Evolutionary conservation across 2,329 filamentous ascomycete species (phyloP), one percentile per base, ranked within the genome.

Genomic region (Aspergillus uvarum): DNA sequence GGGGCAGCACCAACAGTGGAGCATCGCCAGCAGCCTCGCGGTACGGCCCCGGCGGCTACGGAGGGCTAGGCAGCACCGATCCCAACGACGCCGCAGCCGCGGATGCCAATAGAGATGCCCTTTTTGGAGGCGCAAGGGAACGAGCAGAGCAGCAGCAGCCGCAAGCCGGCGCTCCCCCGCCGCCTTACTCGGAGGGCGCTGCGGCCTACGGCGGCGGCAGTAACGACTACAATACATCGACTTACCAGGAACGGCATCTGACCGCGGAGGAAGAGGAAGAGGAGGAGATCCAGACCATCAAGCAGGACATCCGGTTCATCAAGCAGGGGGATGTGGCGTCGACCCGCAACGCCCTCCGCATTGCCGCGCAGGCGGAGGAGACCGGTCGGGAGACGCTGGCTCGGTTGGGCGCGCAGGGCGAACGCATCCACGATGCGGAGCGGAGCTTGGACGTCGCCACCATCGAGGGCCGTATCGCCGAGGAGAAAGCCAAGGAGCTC

Each of bases 211-310:
- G 70, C 49, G 72, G 68, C 38, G 69, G 66, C 35, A 75, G 71
- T 63, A 72, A 68, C 54, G 75, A 76, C 53, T 75, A 74, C 62
- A 72, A 70, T 62, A 70, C 72, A 50, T 65, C 70, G 22, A 72
- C 79, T 5, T 87, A 90, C 55, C 87, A 89, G 59, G 84, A 90
- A 60, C 85, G 91, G 51, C 86, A 96, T 74, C 79, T 96, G 65
- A 96, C 91, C 0, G 91, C 88, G 1, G 91, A 96, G 84, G 79
- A 88, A 64, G 88, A 95, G 65, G 87, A 89, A 68, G 87, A 91
- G 63, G 86, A 90, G 72, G 87, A 90, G 61, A 85, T 93, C 12
- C 82, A 87, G 60, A 85, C 86, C 0, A 87, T 89, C 19, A 92
- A 92, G 74, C 82, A 88, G 66, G 85, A 96, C 70, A 91, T 92